These are phyloP conservation scores for Forsythia suspensa DNA, from an alignment of 257 asterid species.

Conservation along the genomic window DNA sequence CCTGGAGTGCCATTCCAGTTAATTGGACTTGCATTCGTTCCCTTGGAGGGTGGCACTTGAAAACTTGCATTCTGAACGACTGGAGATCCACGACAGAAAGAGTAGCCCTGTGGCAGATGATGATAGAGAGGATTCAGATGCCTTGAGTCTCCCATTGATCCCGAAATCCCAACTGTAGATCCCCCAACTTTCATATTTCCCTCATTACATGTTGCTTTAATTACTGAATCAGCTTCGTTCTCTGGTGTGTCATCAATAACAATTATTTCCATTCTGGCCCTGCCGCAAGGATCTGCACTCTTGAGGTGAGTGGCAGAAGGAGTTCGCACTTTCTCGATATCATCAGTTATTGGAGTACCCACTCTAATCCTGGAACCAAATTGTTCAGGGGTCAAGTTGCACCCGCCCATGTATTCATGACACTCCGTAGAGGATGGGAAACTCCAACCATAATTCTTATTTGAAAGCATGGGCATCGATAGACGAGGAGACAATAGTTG, in stretches of 20 bases:
- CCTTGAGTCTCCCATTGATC: conserved; percentile 30
- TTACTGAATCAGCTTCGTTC: conserved; percentile 20
- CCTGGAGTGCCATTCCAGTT: conserved; percentile 43
- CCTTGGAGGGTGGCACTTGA: conserved; percentile 30
- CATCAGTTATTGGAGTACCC: conserved; percentile 23
- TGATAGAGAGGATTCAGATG: conserved; percentile 29
- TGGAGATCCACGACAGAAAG: conserved; percentile 35
- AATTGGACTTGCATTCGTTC: conserved; percentile 25
- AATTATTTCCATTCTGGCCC: conserved; percentile 38
- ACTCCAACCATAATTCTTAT: conserved; percentile 26
- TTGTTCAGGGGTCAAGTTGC: conserved; percentile 28
- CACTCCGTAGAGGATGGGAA: conserved; percentile 28
- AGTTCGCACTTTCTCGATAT: conserved; percentile 22
- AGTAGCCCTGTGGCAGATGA: conserved; percentile 34
- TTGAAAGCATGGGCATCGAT: conserved; percentile 34
- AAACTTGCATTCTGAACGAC: conserved; percentile 26
- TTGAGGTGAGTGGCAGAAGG: conserved; percentile 20
- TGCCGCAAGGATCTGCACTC: conserved; percentile 28
- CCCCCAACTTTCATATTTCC: conserved; percentile 23
- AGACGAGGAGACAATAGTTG: conserved; percentile 27
- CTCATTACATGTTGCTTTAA: conserved; percentile 16
- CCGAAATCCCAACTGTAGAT: conserved; percentile 20
- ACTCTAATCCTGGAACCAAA: conserved; percentile 28
- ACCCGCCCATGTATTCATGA: conserved; percentile 31
- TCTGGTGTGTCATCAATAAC: conserved; percentile 52